Evolutionary conservation across 345 rosid genomes (phyloP).

Genomic region (Geranium rotundifolium): DNA sequence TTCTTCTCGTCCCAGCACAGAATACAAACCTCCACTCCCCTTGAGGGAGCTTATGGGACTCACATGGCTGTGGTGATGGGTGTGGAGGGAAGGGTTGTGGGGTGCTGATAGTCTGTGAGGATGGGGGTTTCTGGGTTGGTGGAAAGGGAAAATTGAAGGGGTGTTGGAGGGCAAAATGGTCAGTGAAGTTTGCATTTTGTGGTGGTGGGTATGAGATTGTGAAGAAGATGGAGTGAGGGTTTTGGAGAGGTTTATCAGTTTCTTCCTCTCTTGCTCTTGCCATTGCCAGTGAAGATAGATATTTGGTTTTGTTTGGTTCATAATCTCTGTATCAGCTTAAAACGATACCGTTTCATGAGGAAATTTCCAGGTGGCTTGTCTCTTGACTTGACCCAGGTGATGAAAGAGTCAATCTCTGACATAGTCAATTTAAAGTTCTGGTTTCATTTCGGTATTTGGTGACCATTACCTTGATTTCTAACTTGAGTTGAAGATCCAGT

Average conservation of each 20-base stretch:
- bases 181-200: constrained; percentile 31
- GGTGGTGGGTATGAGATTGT: not conserved
- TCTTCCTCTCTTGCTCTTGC: not conserved
- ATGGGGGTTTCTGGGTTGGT: constrained; percentile 10
- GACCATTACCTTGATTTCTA: not conserved
- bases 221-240: constrained; percentile 5
- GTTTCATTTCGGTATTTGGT: not conserved
- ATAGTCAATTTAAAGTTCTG: too few species aligned
- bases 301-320: not conserved
- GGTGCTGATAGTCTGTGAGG: constrained; percentile 7
- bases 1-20: constrained; percentile 70
- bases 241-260: constrained; percentile 16
- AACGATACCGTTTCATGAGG: too few species aligned
- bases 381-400: too few species aligned
- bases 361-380: too few species aligned
- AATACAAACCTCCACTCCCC: constrained; percentile 43
- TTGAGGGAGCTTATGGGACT: constrained; percentile 21
- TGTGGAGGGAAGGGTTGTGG: constrained; percentile 14
- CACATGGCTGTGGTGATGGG: constrained; percentile 12
- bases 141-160: constrained; percentile 30
- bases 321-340: too few species aligned
- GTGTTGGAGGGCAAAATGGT: constrained; percentile 24
- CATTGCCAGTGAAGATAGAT: not conserved
- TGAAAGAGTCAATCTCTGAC: too few species aligned
- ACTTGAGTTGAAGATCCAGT: too few species aligned